A percentile compares a stretch with the other conserved stretches of the same genome.
Conservation (phyloP, 176 grass and related monocot genomes). For the Paspalum notatum region DNA sequence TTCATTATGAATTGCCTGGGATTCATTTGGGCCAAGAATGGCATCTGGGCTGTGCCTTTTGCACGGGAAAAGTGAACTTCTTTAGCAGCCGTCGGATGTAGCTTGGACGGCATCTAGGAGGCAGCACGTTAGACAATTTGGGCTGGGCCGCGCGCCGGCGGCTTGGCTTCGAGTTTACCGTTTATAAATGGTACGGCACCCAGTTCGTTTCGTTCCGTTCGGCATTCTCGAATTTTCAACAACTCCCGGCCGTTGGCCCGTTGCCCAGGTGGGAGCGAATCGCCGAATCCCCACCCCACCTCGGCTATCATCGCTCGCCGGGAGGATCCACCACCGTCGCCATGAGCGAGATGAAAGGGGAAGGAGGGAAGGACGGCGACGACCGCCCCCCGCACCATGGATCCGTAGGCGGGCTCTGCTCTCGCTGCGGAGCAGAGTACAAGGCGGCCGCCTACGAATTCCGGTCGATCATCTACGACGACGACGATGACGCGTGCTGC, state of each 20-base stretch:
- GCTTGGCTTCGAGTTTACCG: too few relatives aligned
- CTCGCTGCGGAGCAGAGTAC: not conserved
- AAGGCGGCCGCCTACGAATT: not conserved
- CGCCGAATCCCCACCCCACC: not conserved
- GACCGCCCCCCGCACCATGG: not conserved
- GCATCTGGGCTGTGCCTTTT: too few relatives aligned
- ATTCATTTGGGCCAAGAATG: too few relatives aligned
- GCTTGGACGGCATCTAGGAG: too few relatives aligned
- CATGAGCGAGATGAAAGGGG: not conserved
- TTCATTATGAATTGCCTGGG: too few relatives aligned
- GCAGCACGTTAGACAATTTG: too few relatives aligned
- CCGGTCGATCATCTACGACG: too few relatives aligned
- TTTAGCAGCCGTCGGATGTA: too few relatives aligned
- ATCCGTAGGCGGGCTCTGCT: not conserved
- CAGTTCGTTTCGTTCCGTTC: not conserved
- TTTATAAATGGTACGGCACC: too few relatives aligned
- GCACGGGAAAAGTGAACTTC: too few relatives aligned
- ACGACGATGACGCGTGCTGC: not conserved
- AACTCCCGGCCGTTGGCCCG: not conserved
- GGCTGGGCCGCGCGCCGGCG: too few relatives aligned
- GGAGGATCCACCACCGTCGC: not conserved
- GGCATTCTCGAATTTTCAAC: not conserved
- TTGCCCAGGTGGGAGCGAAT: not conserved
- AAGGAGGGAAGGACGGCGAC: not conserved
- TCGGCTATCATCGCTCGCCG: not conserved